phyloP scores from a whole-genome alignment of 31 red algal species.

The Bonnemaisonia californica region DNA sequence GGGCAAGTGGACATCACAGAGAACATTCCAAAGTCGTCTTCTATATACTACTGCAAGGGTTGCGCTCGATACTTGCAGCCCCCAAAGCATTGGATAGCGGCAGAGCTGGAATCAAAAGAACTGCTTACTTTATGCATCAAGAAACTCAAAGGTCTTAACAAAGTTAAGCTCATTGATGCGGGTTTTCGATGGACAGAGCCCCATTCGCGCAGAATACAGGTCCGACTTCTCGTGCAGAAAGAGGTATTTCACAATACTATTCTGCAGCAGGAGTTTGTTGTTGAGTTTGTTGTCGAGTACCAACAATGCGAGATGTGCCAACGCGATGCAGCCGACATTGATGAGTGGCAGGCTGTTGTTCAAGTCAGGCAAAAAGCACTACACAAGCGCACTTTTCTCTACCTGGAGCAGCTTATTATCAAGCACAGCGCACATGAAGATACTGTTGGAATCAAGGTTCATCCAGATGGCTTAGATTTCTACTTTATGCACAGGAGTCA shows the following conservation, averaged over 20 bases:
- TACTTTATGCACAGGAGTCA: conserved; percentile 92
- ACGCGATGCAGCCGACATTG: conserved; percentile 95
- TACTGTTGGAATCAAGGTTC: conserved; percentile 86
- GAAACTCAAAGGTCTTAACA: conserved; percentile 86
- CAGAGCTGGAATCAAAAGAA: conserved; percentile 96
- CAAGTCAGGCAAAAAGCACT: conserved; percentile 94
- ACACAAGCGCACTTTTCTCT: conserved; percentile 97
- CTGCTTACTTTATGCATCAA: conserved; percentile 90
- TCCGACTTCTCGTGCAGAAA: conserved; percentile 92
- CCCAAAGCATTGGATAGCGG: conserved; percentile 89
- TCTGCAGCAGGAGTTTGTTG: conserved; percentile 94
- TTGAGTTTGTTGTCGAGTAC: conserved; percentile 94
- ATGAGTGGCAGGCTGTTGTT: conserved; percentile 99
- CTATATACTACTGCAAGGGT: conserved; percentile 94
- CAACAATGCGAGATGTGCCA: conserved; percentile 97
- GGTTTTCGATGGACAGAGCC: conserved; percentile 99
- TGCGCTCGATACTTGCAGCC: conserved; percentile 93
- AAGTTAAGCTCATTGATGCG: conserved; percentile 97
- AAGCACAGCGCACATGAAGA: conserved; percentile 97
- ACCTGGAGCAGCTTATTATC: conserved; percentile 97
- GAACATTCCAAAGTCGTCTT: conserved; percentile 89
- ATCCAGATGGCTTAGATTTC: conserved; percentile 96
- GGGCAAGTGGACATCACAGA: conserved; percentile 94
- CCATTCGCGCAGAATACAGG: conserved; percentile 92
- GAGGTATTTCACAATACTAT: conserved; percentile 95